These are phyloP conservation scores for Diospyros lotus DNA, from an alignment of 148 eudicot genomes.

Conservation along the genomic window DNA sequence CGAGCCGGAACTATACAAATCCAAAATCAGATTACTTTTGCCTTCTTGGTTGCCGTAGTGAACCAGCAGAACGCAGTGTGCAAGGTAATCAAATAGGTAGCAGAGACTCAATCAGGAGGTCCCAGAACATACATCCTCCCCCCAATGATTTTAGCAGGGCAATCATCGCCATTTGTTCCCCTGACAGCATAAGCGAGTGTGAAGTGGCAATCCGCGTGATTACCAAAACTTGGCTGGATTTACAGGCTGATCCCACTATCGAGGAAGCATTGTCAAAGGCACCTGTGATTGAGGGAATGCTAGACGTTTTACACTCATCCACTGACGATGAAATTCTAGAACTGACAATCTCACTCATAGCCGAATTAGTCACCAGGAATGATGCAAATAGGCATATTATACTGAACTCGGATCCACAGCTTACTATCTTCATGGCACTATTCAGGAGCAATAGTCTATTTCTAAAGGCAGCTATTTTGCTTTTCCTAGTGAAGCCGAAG, in stretches of 20 bases:
- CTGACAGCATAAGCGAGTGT: slow-evolving; percentile 32
- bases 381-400: slow-evolving; percentile 26
- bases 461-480: slow-evolving; percentile 40
- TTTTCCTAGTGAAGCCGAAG: slow-evolving; percentile 39
- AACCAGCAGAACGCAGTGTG: slow-evolving; percentile 19
- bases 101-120: slow-evolving; percentile 5
- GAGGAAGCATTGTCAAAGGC: slow-evolving; percentile 28
- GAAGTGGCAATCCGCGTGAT: slow-evolving; percentile 39
- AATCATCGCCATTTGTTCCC: slow-evolving; percentile 26
- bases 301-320: slow-evolving; percentile 38
- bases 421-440: slow-evolving; percentile 28
- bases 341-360: slow-evolving; percentile 37
- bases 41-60: slow-evolving; percentile 26
- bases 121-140: slow-evolving; percentile 6
- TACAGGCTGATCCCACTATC: slow-evolving; percentile 16
- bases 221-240: slow-evolving; percentile 34
- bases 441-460: slow-evolving; percentile 41
- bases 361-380: slow-evolving; percentile 28
- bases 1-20: slow-evolving; percentile 21
- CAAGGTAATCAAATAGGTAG: not conserved
- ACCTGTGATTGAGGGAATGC: slow-evolving; percentile 36
- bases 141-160: slow-evolving; percentile 25
- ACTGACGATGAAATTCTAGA: slow-evolving; percentile 44
- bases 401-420: slow-evolving; percentile 33
- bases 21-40: slow-evolving; percentile 20